phyloP scores from a whole-genome alignment of 2,329 filamentous ascomycete species.

The Claviceps digitariae region DNA sequence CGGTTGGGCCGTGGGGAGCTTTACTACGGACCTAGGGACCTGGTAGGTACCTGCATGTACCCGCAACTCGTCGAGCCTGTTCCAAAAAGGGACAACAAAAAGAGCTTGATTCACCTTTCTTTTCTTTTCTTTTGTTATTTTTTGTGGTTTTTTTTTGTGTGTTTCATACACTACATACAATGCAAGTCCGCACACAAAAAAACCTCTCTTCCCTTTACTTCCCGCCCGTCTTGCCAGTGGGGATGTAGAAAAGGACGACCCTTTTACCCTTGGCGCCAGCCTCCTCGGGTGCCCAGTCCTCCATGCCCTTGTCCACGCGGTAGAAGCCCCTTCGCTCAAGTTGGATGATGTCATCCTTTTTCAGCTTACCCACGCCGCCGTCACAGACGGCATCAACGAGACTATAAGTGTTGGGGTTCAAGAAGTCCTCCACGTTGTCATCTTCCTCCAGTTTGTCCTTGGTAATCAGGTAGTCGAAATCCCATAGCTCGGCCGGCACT shows the following conservation, averaged over 20 bases:
- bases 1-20: too few species aligned
- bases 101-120: background rate
- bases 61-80: background rate
- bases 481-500: conserved; percentile 72
- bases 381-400: conserved; percentile 67
- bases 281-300: conserved; percentile 35
- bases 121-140: background rate
- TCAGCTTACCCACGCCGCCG: conserved; percentile 62
- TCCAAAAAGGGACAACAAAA: background rate
- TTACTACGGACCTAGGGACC: too few species aligned
- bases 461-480: conserved; percentile 89
- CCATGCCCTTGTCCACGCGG: conserved; percentile 58
- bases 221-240: conserved; percentile 29
- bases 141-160: background rate
- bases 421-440: conserved; percentile 70
- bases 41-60: too few species aligned
- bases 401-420: conserved; percentile 64
- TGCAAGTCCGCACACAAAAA: background rate
- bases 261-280: conserved; percentile 33
- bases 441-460: conserved; percentile 91
- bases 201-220: conserved; percentile 6
- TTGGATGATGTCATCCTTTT: conserved; percentile 85
- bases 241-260: conserved; percentile 43
- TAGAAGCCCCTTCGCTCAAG: conserved; percentile 90
- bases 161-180: background rate